phyloP scores from a whole-genome alignment of 1,284 basidiomycete species.

The Phylloboletellus chloephorus region DNA sequence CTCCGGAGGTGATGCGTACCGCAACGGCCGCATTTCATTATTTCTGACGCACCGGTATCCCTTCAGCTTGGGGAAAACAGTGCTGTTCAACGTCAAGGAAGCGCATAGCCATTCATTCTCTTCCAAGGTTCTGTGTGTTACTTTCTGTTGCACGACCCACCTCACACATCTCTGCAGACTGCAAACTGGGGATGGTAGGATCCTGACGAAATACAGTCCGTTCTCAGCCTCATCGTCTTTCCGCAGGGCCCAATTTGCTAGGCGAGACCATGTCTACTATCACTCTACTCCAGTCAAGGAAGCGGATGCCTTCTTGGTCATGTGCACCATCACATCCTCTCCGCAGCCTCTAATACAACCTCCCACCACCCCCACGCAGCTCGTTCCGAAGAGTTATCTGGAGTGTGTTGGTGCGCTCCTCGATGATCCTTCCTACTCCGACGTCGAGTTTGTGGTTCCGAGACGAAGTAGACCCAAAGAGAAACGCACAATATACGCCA shows the following conservation, averaged over 20 bases:
- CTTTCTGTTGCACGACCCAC: not conserved
- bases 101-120: constrained; percentile 82
- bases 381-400: constrained; percentile 58
- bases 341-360: constrained; percentile 49
- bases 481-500: constrained; percentile 56
- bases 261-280: constrained; percentile 69
- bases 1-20: constrained; percentile 54
- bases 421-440: constrained; percentile 77
- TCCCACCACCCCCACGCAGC: constrained; percentile 42
- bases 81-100: constrained; percentile 64
- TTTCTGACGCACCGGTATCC: constrained; percentile 1
- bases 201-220: constrained; percentile 1
- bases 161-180: constrained; percentile 42
- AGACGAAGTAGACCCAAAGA: constrained; percentile 38
- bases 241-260: constrained; percentile 72
- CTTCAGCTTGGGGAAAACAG: constrained; percentile 44
- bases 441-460: constrained; percentile 74
- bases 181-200: constrained; percentile 80
- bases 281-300: constrained; percentile 49
- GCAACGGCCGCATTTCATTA: not conserved
- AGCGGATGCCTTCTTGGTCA: constrained; percentile 67
- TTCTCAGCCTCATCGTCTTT: constrained; percentile 6
- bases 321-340: constrained; percentile 73
- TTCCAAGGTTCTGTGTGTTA: constrained; percentile 48
- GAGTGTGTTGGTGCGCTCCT: constrained; percentile 69